Base-by-base conservation (phyloP, 139 green algal genomes). In the Ettlia oleoabundans region DNA sequence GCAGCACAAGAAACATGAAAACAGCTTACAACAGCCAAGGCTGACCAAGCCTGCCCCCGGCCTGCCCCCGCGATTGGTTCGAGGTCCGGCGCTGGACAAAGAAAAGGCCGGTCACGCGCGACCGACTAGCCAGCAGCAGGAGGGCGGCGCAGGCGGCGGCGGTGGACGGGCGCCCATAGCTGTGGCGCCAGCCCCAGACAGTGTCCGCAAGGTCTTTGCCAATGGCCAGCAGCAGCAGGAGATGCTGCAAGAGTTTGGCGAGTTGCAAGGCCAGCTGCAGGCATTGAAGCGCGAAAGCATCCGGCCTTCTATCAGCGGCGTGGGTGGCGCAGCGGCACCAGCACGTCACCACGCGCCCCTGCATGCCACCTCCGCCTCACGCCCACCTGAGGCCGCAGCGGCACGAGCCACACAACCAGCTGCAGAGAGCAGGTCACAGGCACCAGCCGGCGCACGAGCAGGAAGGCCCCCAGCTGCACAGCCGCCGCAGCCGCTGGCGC, bases 171-270 rank as follows among this genome's bases (percentile, higher is more conserved):
- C 26, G 43, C 21, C 37, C 22, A 18, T 42, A 42, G 30, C 38
- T 3, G 40, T 1, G 70, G 43, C 70, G 30, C n/a, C 51, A 37
- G 55, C 55, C 10, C 55, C 74, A 9, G 74, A 80, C 74, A 42
- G 24, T 26, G 37, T 70, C 7, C 74, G 74, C 55, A 80, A 80
- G 55, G 74, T 55, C 10, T 69, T 70, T 40, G 55, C 38, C 37
- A 53, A 24, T 38, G 74, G 55, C 4, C 37, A 55, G 55, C 74
- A 80, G 74, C 35, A 70, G 74, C 35, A 70, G 74, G 74, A 84
- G 2, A 87, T 90, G 86, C 76, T 90, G 55, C 78, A 86, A 18
- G 69, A 90, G 81, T 85, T 86, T 63, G 82, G 83, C 22, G 28
- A 38, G 32, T 71, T 91, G 35, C 74, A 88, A 55, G 87, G 73